Base-by-base conservation (phyloP, 306 rosid species). In the Vigna angularis region DNA sequence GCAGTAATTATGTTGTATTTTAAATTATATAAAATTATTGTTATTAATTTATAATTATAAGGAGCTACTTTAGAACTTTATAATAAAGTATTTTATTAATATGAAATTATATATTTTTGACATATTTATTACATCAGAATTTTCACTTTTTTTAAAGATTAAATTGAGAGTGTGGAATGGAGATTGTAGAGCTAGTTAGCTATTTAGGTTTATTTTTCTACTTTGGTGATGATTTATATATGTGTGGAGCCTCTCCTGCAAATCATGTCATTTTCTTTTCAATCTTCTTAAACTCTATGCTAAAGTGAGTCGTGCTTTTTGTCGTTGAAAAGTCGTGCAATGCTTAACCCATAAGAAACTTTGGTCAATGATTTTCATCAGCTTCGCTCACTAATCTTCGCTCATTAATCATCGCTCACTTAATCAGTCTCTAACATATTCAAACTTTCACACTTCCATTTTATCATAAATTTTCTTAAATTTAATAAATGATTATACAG, bases 301-400 rank as follows among this genome's bases (percentile, higher is more conserved):
- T 73, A 70, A 65, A 82, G 82, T 49, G 38, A 30, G 70, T 32
- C n/a, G 74, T 28, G 73, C 84, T 79, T 76, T 82, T 57, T 82
- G 76, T 82, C 69, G 14, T 42, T 40, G 16, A 72, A 83, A 91
- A 88, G 70, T 86, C 56, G 18, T 66, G 65, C 44, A 12, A 89
- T 85, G 83, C 94, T 89, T 91, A 88, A 85, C 49, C 85, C 89
- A 77, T 82, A 91, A 91, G 97, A 78, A 91, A 91, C 90, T 83
- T 26, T 69, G 6, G 70, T 55, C 78, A 73, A 61, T 58, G 68
- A 20, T 72, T 63, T 79, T 49, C 13, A 49, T 44, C 36, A 5
- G 20, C 34, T 34, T 66, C 44, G 13, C 20, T 62, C 26, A 24
- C 26, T 24, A 24, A 18, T 18, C 32, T 34, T 66, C 44, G 13